Percentiles rank a stretch among this genome's conserved stretches.
Conservation (phyloP, 208 protist species). For the Wallacemonas collosoma region DNA sequence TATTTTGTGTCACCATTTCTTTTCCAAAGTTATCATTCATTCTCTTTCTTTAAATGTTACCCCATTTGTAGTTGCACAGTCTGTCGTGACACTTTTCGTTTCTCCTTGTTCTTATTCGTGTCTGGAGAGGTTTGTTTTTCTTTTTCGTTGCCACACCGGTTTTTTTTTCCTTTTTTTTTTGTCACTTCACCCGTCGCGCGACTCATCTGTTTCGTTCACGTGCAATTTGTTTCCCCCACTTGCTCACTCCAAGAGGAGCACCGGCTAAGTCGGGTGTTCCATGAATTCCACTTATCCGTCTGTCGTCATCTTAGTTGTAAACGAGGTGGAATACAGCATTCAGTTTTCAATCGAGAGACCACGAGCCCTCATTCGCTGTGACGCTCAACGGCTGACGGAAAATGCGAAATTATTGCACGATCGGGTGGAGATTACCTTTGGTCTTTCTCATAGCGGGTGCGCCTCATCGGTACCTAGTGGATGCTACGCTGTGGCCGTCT, state of each 20-base stretch:
- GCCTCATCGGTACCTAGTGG: neutral
- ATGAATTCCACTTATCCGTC: neutral
- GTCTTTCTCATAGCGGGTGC: neutral
- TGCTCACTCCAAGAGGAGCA: too few relatives aligned
- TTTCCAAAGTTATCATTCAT: neutral
- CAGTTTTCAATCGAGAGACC: neutral
- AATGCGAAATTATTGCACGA: neutral
- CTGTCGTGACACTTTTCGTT: too few relatives aligned
- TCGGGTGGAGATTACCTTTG: neutral
- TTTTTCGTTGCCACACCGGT: neutral
- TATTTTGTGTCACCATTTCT: constrained; percentile 15
- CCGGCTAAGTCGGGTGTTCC: neutral
- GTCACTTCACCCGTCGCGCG: neutral
- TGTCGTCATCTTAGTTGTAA: neutral
- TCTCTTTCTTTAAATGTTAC: neutral
- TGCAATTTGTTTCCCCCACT: too few relatives aligned
- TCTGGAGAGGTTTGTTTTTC: too few relatives aligned
- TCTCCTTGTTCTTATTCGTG: too few relatives aligned
- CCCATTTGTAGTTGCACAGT: too few relatives aligned
- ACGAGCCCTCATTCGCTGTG: neutral
- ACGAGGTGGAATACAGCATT: neutral
- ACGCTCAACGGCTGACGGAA: neutral
- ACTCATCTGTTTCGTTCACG: neutral
- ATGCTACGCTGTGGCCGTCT: constrained; percentile 8
- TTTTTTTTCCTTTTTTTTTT: constrained; percentile 27